Evolutionary conservation across 345 rosid species (phyloP).

Genomic region (Eucalyptus cloeziana): DNA sequence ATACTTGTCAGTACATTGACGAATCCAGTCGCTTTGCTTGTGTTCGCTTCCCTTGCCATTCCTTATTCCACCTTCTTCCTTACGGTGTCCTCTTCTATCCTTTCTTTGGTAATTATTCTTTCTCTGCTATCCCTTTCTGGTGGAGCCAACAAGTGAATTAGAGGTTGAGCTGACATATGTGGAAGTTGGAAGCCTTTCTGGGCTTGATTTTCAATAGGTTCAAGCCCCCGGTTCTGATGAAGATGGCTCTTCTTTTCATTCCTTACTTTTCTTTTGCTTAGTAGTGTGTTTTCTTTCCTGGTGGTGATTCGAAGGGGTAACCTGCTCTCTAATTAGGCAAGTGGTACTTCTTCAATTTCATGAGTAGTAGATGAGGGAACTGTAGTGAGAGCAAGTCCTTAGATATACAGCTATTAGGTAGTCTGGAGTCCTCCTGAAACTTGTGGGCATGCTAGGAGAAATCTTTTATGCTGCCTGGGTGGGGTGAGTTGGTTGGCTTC

Average conservation of each 20-base stretch:
- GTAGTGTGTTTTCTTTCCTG: not conserved
- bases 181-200: not conserved
- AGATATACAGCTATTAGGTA: not conserved
- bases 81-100: not conserved
- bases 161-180: not conserved
- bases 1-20: not conserved
- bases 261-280: not conserved
- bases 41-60: not conserved
- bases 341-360: not conserved
- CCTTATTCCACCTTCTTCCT: not conserved
- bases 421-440: not conserved
- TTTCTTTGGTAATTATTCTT: not conserved
- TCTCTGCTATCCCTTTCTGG: not conserved
- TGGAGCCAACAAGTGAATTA: not conserved
- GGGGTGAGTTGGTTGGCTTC: not conserved
- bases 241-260: not conserved
- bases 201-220: not conserved
- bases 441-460: not conserved
- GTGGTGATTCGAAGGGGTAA: not conserved
- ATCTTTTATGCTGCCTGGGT: not conserved
- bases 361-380: not conserved
- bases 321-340: not conserved
- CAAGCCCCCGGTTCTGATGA: not conserved
- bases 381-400: not conserved
- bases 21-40: not conserved